Base-by-base conservation (phyloP, 345 rosid genomes). In the Nasturtium officinale region DNA sequence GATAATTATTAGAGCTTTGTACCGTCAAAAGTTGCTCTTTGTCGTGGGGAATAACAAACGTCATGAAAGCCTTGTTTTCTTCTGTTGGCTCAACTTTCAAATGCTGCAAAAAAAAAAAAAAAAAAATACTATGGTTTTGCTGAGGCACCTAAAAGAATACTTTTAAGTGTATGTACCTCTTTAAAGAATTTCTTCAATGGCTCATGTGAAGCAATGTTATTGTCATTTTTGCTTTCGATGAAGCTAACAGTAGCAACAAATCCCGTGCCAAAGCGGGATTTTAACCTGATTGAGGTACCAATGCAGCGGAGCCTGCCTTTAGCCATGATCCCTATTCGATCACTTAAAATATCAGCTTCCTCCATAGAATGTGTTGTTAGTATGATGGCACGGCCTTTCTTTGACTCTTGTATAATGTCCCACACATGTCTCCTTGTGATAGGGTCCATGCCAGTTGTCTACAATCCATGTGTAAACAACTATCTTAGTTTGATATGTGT, bases 351-450 rank as follows among this genome's bases (percentile, higher is more conserved):
- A 71, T 87, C 97, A 43, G 97, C 97, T 84, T 94, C 97, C 81
- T 94, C 98, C 97, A 88, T 87, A 12, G 98, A 94, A 85, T 94
- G 97, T 6, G 98, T 94, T 6, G 95, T 94, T 61, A 91, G 77
- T 70, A 94, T 71, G 52, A 94, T 89, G 63, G 91, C 92, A 11
- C 93, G 89, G 0, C 95, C 98, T 80, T 84, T 85, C 82, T 94
- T 91, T 16, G 96, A 83, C 32, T 79, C 69, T 79, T 85, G 87
- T 74, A 89, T 91, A 52, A 87, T 86, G 70, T 91, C 92, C 97
- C 91, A 87, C 8, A 87, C 92, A 69, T 89, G 96, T 82, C 92
- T 85, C 73, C 96, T 87, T 2, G 96, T 85, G 77, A 86, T 83
- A 13, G 97, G 97, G 75, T 87, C 91, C 96, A 91, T 89, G 9